These are phyloP conservation scores for Polygonum maritimum DNA, from an alignment of 148 eudicot genomes.

Conservation along the genomic window DNA sequence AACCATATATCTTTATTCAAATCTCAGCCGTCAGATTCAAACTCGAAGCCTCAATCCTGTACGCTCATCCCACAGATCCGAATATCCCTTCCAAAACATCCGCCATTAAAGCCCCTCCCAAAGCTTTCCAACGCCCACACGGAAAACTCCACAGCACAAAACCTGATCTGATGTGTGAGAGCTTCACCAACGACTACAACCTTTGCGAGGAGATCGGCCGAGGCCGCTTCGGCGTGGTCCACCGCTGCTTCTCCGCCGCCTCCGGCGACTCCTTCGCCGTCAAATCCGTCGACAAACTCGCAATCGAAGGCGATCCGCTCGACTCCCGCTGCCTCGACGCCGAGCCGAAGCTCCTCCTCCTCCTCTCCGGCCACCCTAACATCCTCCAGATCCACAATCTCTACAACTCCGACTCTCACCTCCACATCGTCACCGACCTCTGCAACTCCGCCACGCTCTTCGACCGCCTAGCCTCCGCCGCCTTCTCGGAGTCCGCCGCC, in stretches of 20 bases:
- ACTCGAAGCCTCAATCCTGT: background rate
- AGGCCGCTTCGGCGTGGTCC: conserved; percentile 67
- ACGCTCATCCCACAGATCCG: background rate
- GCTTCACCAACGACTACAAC: conserved; percentile 48
- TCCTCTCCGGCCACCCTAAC: conserved; percentile 30
- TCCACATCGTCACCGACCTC: conserved; percentile 32
- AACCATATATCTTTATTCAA: background rate
- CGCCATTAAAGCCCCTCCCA: background rate
- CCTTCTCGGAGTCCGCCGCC: conserved; percentile 44
- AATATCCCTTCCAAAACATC: background rate
- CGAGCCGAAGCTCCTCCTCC: conserved; percentile 33
- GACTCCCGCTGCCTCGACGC: conserved; percentile 41
- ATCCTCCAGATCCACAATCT: conserved; percentile 26
- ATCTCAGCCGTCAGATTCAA: background rate
- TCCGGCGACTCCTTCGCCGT: conserved; percentile 39
- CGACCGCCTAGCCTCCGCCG: conserved; percentile 16
- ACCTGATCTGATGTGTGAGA: conserved; percentile 33
- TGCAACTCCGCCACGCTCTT: conserved; percentile 19
- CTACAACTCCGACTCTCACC: conserved; percentile 27
- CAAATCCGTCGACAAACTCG: conserved; percentile 58
- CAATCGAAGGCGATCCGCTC: conserved; percentile 31
- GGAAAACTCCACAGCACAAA: background rate
- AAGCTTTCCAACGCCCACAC: background rate
- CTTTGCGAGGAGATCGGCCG: conserved; percentile 78
- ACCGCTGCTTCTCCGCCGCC: conserved; percentile 50